Evolutionary conservation across 176 grass and related monocot genomes (phyloP).

Genomic region (Avena insularis): DNA sequence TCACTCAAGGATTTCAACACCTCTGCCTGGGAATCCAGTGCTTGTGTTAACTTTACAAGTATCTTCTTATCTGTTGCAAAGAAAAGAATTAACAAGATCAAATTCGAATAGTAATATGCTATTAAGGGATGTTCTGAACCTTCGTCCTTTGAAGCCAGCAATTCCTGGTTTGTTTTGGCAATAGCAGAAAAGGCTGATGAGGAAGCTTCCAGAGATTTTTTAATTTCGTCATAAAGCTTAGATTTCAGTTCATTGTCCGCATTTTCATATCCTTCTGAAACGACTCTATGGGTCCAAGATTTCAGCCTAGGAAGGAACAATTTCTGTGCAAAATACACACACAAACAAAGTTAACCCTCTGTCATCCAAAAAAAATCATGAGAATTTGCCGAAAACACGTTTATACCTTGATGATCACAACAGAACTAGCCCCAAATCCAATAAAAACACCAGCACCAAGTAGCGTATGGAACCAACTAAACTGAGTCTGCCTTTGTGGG

Average conservation of each 20-base stretch:
- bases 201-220: conserved; percentile 75
- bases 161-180: conserved; percentile 80
- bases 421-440: conserved; percentile 61
- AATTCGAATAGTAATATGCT: conserved; percentile 11
- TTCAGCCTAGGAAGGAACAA: conserved; percentile 68
- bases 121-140: conserved; percentile 51
- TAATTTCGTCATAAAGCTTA: conserved; percentile 78
- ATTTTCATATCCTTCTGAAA: conserved; percentile 77
- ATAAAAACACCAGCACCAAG: conserved; percentile 76
- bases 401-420: conserved; percentile 46
- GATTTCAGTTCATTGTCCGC: conserved; percentile 49
- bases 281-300: conserved; percentile 66
- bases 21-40: conserved; percentile 81
- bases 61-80: conserved; percentile 69
- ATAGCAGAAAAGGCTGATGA: conserved; percentile 66
- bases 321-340: conserved; percentile 60
- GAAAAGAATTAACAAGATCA: conserved; percentile 17
- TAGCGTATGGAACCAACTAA: conserved; percentile 67
- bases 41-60: conserved; percentile 68
- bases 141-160: conserved; percentile 81
- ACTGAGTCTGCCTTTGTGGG: conserved; percentile 34
- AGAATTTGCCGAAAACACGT: not conserved
- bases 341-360: conserved; percentile 17
- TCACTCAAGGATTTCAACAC: conserved; percentile 81
- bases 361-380: not conserved